These are phyloP conservation scores for Oryza nivara DNA, from an alignment of 176 grass and related monocot species.

Conservation along the genomic window DNA sequence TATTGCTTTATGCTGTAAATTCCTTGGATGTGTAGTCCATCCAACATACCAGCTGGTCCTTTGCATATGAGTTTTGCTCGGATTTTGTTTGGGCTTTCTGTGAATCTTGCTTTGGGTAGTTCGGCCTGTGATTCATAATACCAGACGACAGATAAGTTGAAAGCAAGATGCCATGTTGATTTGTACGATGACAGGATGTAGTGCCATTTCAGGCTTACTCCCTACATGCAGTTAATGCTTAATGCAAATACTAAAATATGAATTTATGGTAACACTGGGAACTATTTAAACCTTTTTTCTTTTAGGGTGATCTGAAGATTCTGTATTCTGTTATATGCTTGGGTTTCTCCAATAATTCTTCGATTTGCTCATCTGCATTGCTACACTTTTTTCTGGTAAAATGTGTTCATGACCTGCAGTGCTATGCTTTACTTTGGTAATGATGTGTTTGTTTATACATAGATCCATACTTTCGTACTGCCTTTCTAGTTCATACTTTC, in stretches of 20 bases:
- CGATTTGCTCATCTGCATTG: neutral
- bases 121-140: neutral
- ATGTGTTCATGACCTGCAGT: too few relatives aligned
- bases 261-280: too few relatives aligned
- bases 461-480: neutral
- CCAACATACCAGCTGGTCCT: neutral
- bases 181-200: neutral
- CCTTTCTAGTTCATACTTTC: neutral
- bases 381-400: neutral
- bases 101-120: constrained; percentile 12
- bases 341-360: neutral
- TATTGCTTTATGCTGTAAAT: neutral
- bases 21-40: neutral
- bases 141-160: neutral
- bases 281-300: constrained; percentile 2
- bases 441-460: neutral
- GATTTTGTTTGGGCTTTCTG: neutral
- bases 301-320: neutral
- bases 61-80: neutral
- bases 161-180: neutral
- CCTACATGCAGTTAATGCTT: neutral
- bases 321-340: neutral
- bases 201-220: neutral
- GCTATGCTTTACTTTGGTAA: neutral
- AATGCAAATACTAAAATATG: neutral